These are phyloP conservation scores for Sporisorium graminicola DNA, from an alignment of 1,284 basidiomycete genomes.

Conservation along the genomic window DNA sequence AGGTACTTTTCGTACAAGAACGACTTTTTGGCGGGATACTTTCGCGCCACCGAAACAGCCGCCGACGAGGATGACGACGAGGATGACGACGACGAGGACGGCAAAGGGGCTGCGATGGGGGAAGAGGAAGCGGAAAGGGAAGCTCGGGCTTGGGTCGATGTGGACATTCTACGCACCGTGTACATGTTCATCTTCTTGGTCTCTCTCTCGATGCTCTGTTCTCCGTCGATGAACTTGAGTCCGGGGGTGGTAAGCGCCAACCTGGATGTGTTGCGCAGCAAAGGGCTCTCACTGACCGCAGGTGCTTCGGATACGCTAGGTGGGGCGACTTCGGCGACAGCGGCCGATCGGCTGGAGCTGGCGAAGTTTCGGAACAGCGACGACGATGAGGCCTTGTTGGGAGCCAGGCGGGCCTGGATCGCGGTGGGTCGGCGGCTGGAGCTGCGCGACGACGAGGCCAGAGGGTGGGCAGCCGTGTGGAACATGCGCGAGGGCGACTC, in stretches of 20 bases:
- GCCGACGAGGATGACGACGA: slow-evolving; percentile 6
- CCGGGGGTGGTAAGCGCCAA: slow-evolving; percentile 57
- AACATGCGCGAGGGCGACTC: slow-evolving; percentile 31
- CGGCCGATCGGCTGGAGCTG: slow-evolving; percentile 38
- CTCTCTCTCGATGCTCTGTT: slow-evolving; percentile 56
- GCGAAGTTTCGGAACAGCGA: slow-evolving; percentile 54
- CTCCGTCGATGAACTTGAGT: slow-evolving; percentile 52
- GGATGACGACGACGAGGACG: slow-evolving; percentile 5
- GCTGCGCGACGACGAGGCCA: slow-evolving; percentile 30
- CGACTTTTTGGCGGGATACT: slow-evolving; percentile 53
- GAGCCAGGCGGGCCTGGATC: slow-evolving; percentile 31
- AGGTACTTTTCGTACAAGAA: slow-evolving; percentile 61
- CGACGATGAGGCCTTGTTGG: slow-evolving; percentile 18
- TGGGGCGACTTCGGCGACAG: slow-evolving; percentile 37
- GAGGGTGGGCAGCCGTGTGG: slow-evolving; percentile 47
- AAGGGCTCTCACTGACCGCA: slow-evolving; percentile 38
- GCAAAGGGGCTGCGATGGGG: slow-evolving; percentile 9
- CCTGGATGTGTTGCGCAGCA: slow-evolving; percentile 52
- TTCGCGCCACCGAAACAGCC: slow-evolving; percentile 12
- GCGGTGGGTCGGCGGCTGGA: slow-evolving; percentile 46
- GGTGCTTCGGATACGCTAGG: slow-evolving; percentile 40
- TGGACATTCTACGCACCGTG: slow-evolving; percentile 61
- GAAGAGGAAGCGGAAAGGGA: slow-evolving; percentile 19
- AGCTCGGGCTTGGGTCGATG: slow-evolving; percentile 33
- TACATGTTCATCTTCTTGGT: slow-evolving; percentile 66